Percentiles rank a stretch among this genome's conserved stretches.
Evolutionary conservation across 352 stramenopile species (phyloP).

Genomic region (Paralagenidium karlingii): DNA sequence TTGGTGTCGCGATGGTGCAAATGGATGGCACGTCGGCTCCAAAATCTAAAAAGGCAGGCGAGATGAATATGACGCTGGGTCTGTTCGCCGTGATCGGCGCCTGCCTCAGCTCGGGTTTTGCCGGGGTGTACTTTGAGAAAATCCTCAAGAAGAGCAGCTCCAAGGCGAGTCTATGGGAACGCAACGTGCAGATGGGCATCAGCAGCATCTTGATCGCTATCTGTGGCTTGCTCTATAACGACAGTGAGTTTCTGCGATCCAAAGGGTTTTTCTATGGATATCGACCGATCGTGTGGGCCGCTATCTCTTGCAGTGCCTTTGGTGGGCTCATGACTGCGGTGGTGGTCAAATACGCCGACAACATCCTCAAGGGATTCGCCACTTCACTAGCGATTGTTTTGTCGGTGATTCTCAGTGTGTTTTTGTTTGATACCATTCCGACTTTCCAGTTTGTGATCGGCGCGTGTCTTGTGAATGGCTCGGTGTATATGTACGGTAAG

Average conservation of each 20-base stretch:
- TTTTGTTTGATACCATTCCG: conserved; percentile 75
- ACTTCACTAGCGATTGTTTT: conserved; percentile 76
- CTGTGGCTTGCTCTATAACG: conserved; percentile 46
- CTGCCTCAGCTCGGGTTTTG: conserved; percentile 73
- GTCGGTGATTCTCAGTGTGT: conserved; percentile 72
- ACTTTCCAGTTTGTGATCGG: conserved; percentile 60
- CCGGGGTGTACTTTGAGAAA: conserved; percentile 82
- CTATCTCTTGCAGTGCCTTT: conserved; percentile 52
- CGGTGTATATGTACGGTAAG: conserved; percentile 69
- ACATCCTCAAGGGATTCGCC: conserved; percentile 79
- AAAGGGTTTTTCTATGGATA: conserved; percentile 78
- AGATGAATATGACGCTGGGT: too few relatives aligned
- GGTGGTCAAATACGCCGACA: conserved; percentile 81
- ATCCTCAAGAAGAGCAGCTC: conserved; percentile 59
- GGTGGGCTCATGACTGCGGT: conserved; percentile 68
- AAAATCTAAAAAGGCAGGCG: too few relatives aligned
- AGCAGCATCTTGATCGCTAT: conserved; percentile 50
- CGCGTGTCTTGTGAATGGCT: conserved; percentile 60
- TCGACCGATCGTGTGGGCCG: conserved; percentile 58
- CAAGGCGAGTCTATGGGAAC: conserved; percentile 63
- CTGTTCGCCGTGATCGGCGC: conserved; percentile 52
- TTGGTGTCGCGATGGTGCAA: conserved; percentile 65
- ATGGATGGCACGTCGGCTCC: too few relatives aligned
- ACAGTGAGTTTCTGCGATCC: conserved; percentile 29
- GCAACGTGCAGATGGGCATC: conserved; percentile 74